Evolutionary conservation across 73 alveolate genomes (phyloP), one percentile per base, ranked within the genome.

Genomic region (Paramecium sonneborni): DNA sequence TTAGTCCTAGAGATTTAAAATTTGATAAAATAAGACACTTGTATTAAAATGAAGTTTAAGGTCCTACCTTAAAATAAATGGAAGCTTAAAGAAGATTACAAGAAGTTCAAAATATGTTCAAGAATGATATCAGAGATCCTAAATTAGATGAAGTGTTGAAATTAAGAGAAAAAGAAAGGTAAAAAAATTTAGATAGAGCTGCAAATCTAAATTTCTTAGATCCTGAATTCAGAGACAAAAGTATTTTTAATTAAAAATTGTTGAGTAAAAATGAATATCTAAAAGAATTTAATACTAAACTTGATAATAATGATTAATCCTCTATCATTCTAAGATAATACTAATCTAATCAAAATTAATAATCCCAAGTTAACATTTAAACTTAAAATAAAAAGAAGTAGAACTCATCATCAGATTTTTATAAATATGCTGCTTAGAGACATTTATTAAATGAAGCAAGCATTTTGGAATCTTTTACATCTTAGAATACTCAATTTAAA

Each of bases 1-100:
- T 24, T n/a, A 79, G 90, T 79, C 90, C 90, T 10, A 79, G 90
- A 44, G 90, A 79, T 46, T 44, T 79, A 12, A 39, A 79, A 79
- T 79, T 79, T 79, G 72, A 79, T 11, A 79, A 79, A 26, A 44
- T 79, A 20, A 79, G 90, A 79, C 90, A 79, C 30, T 46, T 79
- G 8, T 79, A 79, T 44, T 10, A 79, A 23, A 79, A 79, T 79
- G 90, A 79, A 79, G 55, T 79, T 43, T 24, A 79, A 44, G 90
- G 90, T 2, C 90, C 90, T 21, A 79, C 90, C 8, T 46, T 62
- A 0, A 79, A 79, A 79, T 79, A 79, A 46, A 79, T 79, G 90
- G 90, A 79, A 20, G 90, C 90, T 0, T 18, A 79, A 21, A 79
- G 90, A 79, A 79, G 90, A 79, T 79, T 79, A 26, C 20, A 30